A percentile compares a stretch with the other conserved stretches of the same genome.
Conservation (phyloP, 2,329 filamentous ascomycete genomes). For the Colletotrichum paranaense region DNA sequence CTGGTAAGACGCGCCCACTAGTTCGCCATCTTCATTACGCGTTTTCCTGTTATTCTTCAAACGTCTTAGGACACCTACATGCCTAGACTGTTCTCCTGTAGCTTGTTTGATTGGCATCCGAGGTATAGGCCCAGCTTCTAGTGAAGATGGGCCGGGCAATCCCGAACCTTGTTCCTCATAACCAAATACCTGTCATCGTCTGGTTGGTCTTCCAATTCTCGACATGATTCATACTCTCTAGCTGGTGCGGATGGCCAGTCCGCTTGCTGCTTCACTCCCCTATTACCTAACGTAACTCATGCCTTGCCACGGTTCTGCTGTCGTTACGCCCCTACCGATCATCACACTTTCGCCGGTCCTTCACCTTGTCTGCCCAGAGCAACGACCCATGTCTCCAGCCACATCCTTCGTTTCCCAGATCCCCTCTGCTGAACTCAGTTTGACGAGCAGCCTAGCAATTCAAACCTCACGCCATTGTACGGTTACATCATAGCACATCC, state of each 20-base stretch:
- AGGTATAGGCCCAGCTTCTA: slow-evolving; percentile 25
- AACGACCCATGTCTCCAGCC: slow-evolving; percentile 30
- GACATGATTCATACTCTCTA: slow-evolving; percentile 12
- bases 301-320: slow-evolving; percentile 1
- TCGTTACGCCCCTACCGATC: slow-evolving; percentile 14
- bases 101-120: slow-evolving; percentile 12
- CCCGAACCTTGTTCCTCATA: slow-evolving; percentile 17
- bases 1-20: slow-evolving; percentile 30
- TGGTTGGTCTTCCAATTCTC: background rate
- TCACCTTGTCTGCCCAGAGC: background rate
- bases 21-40: slow-evolving; percentile 4
- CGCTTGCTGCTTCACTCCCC: slow-evolving; percentile 5
- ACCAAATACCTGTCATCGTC: slow-evolving; percentile 15
- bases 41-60: background rate
- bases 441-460: background rate
- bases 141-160: slow-evolving; percentile 26
- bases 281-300: slow-evolving; percentile 15
- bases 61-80: background rate
- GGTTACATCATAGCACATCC: slow-evolving; percentile 23
- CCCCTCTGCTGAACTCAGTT: slow-evolving; percentile 17
- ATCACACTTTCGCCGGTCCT: slow-evolving; percentile 5
- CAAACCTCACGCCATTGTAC: slow-evolving; percentile 13
- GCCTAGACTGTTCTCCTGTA: slow-evolving; percentile 1
- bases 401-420: slow-evolving; percentile 4
- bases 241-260: background rate